phyloP scores from a whole-genome alignment of 768 basidiomycete species.

The Flagelloscypha sp. region DNA sequence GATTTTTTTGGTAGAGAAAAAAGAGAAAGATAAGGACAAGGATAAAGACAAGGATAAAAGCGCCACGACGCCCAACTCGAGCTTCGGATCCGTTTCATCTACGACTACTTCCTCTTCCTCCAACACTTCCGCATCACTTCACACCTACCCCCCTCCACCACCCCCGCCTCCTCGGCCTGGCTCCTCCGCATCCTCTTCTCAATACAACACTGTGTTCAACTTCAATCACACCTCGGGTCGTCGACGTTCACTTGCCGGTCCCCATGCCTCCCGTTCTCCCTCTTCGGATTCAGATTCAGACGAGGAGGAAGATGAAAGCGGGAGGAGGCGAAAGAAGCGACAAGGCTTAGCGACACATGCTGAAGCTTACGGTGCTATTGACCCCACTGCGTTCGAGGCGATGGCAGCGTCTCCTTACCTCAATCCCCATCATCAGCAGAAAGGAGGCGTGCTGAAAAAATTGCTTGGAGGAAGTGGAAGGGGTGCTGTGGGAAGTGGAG shows the following conservation, averaged over 20 bases:
- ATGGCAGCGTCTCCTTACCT: too few species aligned
- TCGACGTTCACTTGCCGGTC: too few species aligned
- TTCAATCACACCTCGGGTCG: too few species aligned
- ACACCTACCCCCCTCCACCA: constrained; percentile 1
- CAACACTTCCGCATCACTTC: constrained; percentile 1
- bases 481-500: too few species aligned
- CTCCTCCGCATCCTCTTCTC: constrained; percentile 20
- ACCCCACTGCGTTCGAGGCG: constrained; percentile 45
- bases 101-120: constrained; percentile 2
- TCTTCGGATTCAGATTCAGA: too few species aligned
- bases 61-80: constrained; percentile 22
- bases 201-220: too few species aligned
- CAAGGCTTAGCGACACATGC: constrained; percentile 48
- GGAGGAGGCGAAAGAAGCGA: constrained; percentile 27
- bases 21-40: constrained; percentile 22
- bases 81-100: constrained; percentile 1
- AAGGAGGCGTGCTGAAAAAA: too few species aligned
- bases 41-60: constrained; percentile 20
- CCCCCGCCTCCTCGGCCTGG: constrained; percentile 6
- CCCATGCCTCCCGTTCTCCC: constrained; percentile 36
- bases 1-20: constrained; percentile 22
- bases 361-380: constrained; percentile 53
- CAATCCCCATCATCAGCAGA: too few species aligned
- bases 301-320: constrained; percentile 4
- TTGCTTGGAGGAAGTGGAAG: too few species aligned